Percentiles rank a stretch among this genome's conserved stretches.
These are phyloP conservation scores for Ustilago esculenta DNA, from an alignment of 1,284 basidiomycete genomes.

Conservation along the genomic window DNA sequence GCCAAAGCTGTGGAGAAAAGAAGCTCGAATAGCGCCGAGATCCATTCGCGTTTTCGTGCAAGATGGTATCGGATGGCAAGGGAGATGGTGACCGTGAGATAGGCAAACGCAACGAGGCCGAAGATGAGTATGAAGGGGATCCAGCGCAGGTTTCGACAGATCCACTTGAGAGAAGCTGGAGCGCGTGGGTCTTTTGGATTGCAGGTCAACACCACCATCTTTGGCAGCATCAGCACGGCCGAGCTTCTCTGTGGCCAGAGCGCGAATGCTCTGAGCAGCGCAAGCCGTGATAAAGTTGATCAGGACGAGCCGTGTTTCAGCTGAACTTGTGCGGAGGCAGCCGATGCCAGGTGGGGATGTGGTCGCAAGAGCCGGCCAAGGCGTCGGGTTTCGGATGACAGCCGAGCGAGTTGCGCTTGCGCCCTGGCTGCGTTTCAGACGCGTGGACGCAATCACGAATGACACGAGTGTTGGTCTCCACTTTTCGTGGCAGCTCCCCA, in stretches of 20 bases:
- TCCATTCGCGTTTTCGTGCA: slow-evolving; percentile 21
- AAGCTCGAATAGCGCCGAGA: slow-evolving; percentile 29
- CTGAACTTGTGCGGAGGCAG: neutral
- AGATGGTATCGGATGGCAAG: slow-evolving; percentile 39
- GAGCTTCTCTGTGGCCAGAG: neutral
- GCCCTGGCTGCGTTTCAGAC: too few relatives aligned
- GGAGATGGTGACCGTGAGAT: slow-evolving; percentile 37
- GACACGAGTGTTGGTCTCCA: slow-evolving; percentile 32
- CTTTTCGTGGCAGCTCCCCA: slow-evolving; percentile 3
- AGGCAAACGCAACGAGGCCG: slow-evolving; percentile 39
- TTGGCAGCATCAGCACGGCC: neutral
- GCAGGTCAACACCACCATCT: slow-evolving; percentile 42
- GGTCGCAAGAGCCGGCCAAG: neutral
- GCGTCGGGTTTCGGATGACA: slow-evolving; percentile 4
- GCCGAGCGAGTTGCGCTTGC: too few relatives aligned
- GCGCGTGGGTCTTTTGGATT: slow-evolving; percentile 39
- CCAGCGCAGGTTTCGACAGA: slow-evolving; percentile 39
- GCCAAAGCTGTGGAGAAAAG: slow-evolving; percentile 35
- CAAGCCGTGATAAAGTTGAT: neutral
- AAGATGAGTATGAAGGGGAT: slow-evolving; percentile 46
- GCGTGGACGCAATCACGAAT: too few relatives aligned
- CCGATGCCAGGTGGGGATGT: neutral
- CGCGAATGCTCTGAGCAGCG: neutral
- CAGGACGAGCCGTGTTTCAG: too few relatives aligned
- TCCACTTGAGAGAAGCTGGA: slow-evolving; percentile 14